Base-by-base conservation (phyloP, 2,329 filamentous ascomycete genomes). In the Pseudogymnoascus sp. region DNA sequence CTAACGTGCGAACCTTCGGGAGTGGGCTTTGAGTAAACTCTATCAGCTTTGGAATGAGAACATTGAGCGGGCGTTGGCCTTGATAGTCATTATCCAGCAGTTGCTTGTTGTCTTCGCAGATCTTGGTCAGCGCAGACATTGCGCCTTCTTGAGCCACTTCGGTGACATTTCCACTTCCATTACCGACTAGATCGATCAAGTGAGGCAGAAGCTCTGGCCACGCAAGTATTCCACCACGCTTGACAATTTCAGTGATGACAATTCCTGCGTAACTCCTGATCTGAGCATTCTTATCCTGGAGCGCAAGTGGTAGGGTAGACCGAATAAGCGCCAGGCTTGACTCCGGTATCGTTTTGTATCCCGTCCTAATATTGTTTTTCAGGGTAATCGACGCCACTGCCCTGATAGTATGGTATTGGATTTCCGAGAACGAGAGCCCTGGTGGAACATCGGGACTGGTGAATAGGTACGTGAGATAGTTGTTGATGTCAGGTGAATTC, bases 81-180 rank as follows among this genome's bases (percentile, higher is more conserved):
- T 92, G 87, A 74, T 96, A 91, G 67, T 96, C 91, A 70, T 88
- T 87, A 76, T 96, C 91, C 62, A 99, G 80, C 64, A 91, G 82
- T 73, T 89, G 91, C 72, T 86, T 87, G 77, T 96, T 97, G 77
- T 99, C 95, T 76, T 99, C 95, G 76, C 95, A 99, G 66, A 99
- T 93, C 80, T 97, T 97, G 74, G 89, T 81, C 75, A 99, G 81
- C 59, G 95, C 93, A 59, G 90, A 86, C 89, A 97, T 96, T 69
- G 91, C 93, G 65, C 93, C 93, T 74, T 99, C 93, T 73, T 97
- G 92, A 11, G 88, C 87, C 72, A 90, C 84, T 47, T 82, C 78
- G 6, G 90, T 80, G 21, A 86, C 79, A 66, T 88, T 85, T 42
- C 89, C 88, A 53, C 79, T 80, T 63, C 86, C 78, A 75, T 96